Evolutionary conservation across 164 flowering plant species (phyloP), one percentile per base, ranked within the genome.

Genomic region (Buxus sempervirens): DNA sequence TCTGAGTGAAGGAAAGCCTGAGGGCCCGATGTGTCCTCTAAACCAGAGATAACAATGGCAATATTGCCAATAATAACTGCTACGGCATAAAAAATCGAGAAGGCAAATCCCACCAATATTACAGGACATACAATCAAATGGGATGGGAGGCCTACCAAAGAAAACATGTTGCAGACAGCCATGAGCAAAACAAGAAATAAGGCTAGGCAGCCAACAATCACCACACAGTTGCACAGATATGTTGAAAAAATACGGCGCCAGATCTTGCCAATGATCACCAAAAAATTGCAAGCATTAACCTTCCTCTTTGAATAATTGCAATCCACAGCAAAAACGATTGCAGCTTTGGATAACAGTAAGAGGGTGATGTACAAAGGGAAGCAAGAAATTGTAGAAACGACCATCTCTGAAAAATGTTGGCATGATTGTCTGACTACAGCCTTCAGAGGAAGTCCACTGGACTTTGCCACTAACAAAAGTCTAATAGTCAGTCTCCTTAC

Each of bases 11-110:
- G 73, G 84, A 93, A 76, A 12, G 99, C 97, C 71, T 82, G 85
- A 15, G 87, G 88, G 1, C 99, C 99, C 0, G 91, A 88, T 36
- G 83, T 90, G 79, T 91, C 93, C 82, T 93, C 99, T 83, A 96
- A 72, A 41, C 93, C 92, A 23, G 85, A 87, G 20, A 91, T 84
- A 27, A 91, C 97, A 69, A 85, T 74, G 7, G 86, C 92, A 64
- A 88, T 73, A 68, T 87, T 91, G 80, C 96, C 91, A 42, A 93
- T 75, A 23, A 93, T 86, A 32, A 88, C 81, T 16, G 86, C 83
- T 79, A 91, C 86, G 5, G 99, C 98, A 58, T 91, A 88, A 53
- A 83, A 72, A 18, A 93, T 76, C 0, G 95, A 87, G 77, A 96
- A 96, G 9, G 81, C 78, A 26, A 91, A 57, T 38, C 88, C 97